These are phyloP conservation scores for Rosa rugosa DNA, from an alignment of 306 rosid genomes.

Conservation along the genomic window DNA sequence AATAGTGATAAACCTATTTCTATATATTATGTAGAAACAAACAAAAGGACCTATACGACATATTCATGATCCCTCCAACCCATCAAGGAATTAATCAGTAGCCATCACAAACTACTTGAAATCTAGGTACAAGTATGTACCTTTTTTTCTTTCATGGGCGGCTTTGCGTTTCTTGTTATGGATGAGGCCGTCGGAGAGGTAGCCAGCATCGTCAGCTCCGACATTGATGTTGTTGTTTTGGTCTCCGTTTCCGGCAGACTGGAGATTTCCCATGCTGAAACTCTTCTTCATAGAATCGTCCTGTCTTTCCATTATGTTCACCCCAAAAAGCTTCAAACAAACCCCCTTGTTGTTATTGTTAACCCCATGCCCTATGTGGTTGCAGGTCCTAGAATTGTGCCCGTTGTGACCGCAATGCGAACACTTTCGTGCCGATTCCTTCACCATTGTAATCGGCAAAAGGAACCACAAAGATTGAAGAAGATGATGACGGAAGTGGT, in stretches of 20 bases:
- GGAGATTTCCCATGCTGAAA: constrained; percentile 40
- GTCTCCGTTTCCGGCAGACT: constrained; percentile 1
- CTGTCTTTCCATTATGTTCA: constrained; percentile 34
- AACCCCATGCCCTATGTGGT: constrained; percentile 4
- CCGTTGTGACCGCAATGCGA: constrained; percentile 45
- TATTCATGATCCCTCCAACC: not conserved
- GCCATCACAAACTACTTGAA: not conserved
- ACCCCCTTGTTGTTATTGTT: constrained; percentile 6
- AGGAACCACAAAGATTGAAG: not conserved
- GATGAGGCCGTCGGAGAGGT: constrained; percentile 46
- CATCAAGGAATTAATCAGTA: not conserved
- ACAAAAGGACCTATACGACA: not conserved
- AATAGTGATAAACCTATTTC: not conserved
- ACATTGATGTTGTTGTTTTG: constrained; percentile 5
- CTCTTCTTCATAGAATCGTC: constrained; percentile 37
- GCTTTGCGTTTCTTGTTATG: constrained; percentile 33
- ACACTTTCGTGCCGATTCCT: constrained; percentile 37
- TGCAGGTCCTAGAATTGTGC: constrained; percentile 42
- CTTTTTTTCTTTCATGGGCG: constrained; percentile 45
- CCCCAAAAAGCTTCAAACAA: constrained; percentile 56
- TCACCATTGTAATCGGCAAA: constrained; percentile 29
- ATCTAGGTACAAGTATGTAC: constrained; percentile 14
- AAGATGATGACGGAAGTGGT: not conserved
- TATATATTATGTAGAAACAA: not conserved
- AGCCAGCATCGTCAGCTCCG: constrained; percentile 32